phyloP scores from a whole-genome alignment of 2,329 filamentous ascomycete species.

The Fusarium proliferatum region DNA sequence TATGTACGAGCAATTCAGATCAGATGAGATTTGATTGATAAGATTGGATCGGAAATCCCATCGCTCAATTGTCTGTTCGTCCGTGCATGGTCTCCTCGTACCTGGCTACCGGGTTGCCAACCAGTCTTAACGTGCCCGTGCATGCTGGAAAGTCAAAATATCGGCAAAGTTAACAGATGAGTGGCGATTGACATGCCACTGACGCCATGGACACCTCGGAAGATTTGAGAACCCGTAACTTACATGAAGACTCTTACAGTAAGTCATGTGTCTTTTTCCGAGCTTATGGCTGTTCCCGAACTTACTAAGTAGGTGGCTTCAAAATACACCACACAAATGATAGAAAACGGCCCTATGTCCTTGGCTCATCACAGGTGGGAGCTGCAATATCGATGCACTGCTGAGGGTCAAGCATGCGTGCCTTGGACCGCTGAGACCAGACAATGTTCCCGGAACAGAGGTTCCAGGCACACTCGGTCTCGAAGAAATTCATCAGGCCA shows the following conservation, averaged over 20 bases:
- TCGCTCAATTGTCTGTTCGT: not conserved
- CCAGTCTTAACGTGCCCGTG: not conserved
- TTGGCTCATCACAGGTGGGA: not conserved
- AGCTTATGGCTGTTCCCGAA: not conserved
- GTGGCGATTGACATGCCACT: not conserved
- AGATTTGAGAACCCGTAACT: not conserved
- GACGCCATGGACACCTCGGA: not conserved
- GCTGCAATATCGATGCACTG: not conserved
- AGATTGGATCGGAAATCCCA: constrained; percentile 1
- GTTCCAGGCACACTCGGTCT: not conserved
- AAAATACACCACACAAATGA: not conserved
- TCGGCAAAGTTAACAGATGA: constrained; percentile 4
- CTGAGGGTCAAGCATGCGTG: not conserved
- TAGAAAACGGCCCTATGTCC: not conserved
- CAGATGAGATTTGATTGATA: not conserved
- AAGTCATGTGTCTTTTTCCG: not conserved
- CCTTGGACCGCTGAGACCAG: not conserved
- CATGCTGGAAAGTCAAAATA: not conserved
- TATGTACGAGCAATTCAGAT: not conserved
- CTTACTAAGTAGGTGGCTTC: too few relatives aligned
- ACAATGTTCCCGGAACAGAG: not conserved
- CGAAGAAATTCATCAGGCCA: constrained; percentile 1
- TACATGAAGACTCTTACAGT: not conserved
- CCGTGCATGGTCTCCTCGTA: not conserved
- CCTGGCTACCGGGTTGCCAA: not conserved